Conservation (phyloP, 2,329 filamentous ascomycete genomes). For the Trichophyton verrucosum region DNA sequence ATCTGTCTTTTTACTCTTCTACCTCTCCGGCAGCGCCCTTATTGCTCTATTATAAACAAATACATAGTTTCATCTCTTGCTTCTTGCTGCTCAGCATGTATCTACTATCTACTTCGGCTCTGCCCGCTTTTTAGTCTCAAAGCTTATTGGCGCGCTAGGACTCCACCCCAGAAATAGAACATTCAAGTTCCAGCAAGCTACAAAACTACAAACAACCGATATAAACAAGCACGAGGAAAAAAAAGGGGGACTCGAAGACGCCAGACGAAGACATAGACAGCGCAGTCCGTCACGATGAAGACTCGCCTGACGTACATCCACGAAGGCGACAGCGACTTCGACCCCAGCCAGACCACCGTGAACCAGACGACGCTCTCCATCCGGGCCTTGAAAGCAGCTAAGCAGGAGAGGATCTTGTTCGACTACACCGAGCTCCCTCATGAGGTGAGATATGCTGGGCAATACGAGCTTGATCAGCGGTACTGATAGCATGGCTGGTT, state of each 20-base stretch:
- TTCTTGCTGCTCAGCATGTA: not conserved
- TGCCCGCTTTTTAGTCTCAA: slow-evolving; percentile 4
- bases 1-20: not conserved
- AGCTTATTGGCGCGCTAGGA: slow-evolving; percentile 1
- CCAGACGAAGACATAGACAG: not conserved
- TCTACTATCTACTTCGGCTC: not conserved
- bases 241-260: not conserved
- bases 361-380: slow-evolving; percentile 44
- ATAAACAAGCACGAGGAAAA: not conserved
- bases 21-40: not conserved
- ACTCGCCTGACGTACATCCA: slow-evolving; percentile 61
- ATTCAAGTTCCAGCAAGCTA: no score
- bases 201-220: not conserved
- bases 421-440: slow-evolving; percentile 59
- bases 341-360: slow-evolving; percentile 52
- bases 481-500: not conserved
- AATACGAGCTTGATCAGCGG: not conserved
- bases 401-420: slow-evolving; percentile 69
- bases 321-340: slow-evolving; percentile 49
- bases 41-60: no score
- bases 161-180: not conserved
- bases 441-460: slow-evolving; percentile 36
- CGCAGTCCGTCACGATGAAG: slow-evolving; percentile 22
- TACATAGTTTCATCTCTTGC: not conserved
- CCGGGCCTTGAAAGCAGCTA: slow-evolving; percentile 50